Conservation (phyloP, 2,329 filamentous ascomycete genomes). For the Xylaria sp. region DNA sequence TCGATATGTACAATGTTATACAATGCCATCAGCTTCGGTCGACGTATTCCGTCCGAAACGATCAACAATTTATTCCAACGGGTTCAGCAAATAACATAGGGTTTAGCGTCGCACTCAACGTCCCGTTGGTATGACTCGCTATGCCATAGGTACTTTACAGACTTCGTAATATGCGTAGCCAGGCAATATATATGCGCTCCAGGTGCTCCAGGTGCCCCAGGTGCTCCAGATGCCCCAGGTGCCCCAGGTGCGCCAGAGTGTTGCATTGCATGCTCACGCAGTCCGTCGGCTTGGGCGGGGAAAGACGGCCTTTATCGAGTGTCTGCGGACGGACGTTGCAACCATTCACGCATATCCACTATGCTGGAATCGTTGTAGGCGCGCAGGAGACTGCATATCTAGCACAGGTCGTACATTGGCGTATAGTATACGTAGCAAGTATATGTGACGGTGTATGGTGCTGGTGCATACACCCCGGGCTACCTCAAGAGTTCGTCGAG, state of each 20-base stretch:
- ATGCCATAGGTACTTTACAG: conserved; percentile 2
- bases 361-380: too few species aligned
- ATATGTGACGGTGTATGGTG: too few species aligned
- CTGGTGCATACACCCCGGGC: too few species aligned
- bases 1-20: background rate
- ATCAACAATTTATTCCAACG: background rate
- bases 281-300: background rate
- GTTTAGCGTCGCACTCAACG: conserved; percentile 6
- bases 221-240: background rate
- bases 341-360: background rate
- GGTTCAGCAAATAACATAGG: conserved; percentile 1
- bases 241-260: background rate
- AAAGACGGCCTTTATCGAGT: background rate
- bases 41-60: background rate
- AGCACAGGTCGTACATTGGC: too few species aligned
- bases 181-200: background rate
- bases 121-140: conserved; percentile 1
- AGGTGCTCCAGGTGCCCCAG: background rate
- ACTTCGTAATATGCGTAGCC: conserved; percentile 10
- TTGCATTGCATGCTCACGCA: background rate
- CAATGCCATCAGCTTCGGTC: background rate
- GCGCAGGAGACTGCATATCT: too few species aligned
- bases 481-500: too few species aligned
- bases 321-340: background rate
- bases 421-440: too few species aligned